These are phyloP conservation scores for Globisporangium mamillatum DNA, from an alignment of 352 stramenopile species.

Conservation along the genomic window DNA sequence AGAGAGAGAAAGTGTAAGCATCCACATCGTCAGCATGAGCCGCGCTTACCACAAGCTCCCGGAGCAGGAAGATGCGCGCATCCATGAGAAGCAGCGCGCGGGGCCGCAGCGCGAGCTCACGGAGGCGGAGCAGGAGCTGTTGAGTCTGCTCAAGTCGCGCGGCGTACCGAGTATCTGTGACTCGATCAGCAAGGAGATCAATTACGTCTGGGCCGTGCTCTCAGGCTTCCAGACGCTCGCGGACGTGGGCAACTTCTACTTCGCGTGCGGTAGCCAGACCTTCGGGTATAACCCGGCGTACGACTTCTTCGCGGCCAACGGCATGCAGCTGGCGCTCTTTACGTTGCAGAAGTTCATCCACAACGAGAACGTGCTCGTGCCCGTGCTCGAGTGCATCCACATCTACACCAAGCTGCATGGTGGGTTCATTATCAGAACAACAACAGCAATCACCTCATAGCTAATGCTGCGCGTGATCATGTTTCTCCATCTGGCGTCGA, in stretches of 20 bases:
- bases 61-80: conserved; percentile 8
- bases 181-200: conserved; percentile 73
- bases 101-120: conserved; percentile 27
- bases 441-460: not conserved
- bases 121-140: conserved; percentile 63
- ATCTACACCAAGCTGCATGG: conserved; percentile 75
- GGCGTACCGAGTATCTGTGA: conserved; percentile 67
- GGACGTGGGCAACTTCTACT: conserved; percentile 75
- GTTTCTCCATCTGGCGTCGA: not conserved
- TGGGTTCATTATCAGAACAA: conserved; percentile 13
- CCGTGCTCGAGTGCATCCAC: conserved; percentile 60
- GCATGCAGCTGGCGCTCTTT: conserved; percentile 69
- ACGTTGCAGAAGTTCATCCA: conserved; percentile 73
- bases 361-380: conserved; percentile 60
- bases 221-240: conserved; percentile 69
- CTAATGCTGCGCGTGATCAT: not conserved
- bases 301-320: conserved; percentile 63
- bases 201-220: conserved; percentile 68
- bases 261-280: conserved; percentile 55
- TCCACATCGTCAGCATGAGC: conserved; percentile 11
- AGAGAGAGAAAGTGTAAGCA: not conserved
- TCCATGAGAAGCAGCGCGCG: not conserved
- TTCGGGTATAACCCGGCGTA: conserved; percentile 68
- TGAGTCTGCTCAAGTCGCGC: conserved; percentile 57
- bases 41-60: conserved; percentile 32